Evolutionary conservation across 768 basidiomycete species (phyloP), one percentile per base, ranked within the genome.

Genomic region (Auriculariales sp.): DNA sequence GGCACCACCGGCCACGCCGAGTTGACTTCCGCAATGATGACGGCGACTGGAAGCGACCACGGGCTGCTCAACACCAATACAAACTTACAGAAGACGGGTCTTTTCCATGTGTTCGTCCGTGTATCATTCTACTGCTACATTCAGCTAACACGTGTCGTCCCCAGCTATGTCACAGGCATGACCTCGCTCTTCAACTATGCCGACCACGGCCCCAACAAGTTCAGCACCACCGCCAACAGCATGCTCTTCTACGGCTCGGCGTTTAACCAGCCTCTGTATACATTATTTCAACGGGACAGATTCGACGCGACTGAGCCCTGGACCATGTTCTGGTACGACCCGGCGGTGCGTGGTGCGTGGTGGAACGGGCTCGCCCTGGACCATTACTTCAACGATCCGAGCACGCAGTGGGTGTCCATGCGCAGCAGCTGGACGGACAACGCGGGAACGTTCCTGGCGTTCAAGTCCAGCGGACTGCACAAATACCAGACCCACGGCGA

Each of bases 401-500:
- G 73, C 9, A 84, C 87, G 58, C 82, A 85, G 57, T 99, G 95
- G 95, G 82, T 72, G 22, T 79, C 91, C 9, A 92, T 90, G 81
- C 73, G 95, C 55, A 85, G 83, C 53, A 83, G 80, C 52, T 99
- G 92, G 92, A 93, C 94, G 10, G 86, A 93, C 58, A 70, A 73
- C 49, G 71, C 82, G 57, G 90, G 88, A 2, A 58, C 87, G 17
- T 97, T 75, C 67, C 78, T 93, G 51, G 94, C 81, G 2, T 82
- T 90, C 64, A 98, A 97, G 69, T 85, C 84, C 3, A 90, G 94
- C 28, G 73, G 69, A 49, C 70, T 81, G 54, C 75, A 79, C 56
- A 77, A 78, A 22, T 92, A 93, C 63, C 91, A 97, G 68, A 92
- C 90, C 0, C 93, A 95, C 65, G 90, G 90, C 57, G 91, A 97